phyloP scores from a whole-genome alignment of 129 eudicot species.

The Escallonia rubra region DNA sequence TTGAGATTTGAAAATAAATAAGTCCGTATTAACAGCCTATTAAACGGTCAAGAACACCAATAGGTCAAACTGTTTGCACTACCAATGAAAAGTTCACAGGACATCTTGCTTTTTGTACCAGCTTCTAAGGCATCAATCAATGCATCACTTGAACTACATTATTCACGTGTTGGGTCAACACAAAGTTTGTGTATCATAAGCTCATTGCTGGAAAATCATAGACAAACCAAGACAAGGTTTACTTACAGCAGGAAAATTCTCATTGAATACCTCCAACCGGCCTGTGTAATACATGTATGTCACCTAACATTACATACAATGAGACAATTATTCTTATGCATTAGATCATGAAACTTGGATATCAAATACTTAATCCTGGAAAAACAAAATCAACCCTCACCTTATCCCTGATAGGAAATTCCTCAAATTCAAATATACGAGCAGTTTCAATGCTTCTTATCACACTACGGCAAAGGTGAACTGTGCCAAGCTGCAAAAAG shows the following conservation, averaged over 20 bases:
- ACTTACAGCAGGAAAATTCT: slow-evolving; percentile 88
- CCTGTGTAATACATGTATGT: slow-evolving; percentile 99
- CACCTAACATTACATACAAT: slow-evolving; percentile 39
- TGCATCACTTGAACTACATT: too few species aligned
- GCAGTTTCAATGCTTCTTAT: slow-evolving; percentile 99
- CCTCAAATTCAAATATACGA: slow-evolving; percentile 95
- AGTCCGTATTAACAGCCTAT: too few species aligned
- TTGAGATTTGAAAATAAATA: too few species aligned
- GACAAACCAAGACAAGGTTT: not conserved
- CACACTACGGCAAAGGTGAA: slow-evolving; percentile 94
- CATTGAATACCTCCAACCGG: slow-evolving; percentile 93
- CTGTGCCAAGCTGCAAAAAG: slow-evolving; percentile 84
- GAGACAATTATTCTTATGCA: not conserved
- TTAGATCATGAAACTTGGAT: slow-evolving; percentile 4
- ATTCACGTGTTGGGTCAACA: too few species aligned
- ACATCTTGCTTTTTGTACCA: too few species aligned
- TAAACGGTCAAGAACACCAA: too few species aligned
- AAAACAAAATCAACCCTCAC: slow-evolving; percentile 17
- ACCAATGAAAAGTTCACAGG: too few species aligned
- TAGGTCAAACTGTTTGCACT: too few species aligned
- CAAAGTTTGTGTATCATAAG: too few species aligned
- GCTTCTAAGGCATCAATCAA: too few species aligned
- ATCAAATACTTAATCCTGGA: not conserved
- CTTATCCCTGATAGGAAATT: slow-evolving; percentile 92
- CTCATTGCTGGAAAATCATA: too few species aligned